These are phyloP conservation scores for Epichloe sp. DNA, from an alignment of 2,329 filamentous ascomycete genomes.

Conservation along the genomic window DNA sequence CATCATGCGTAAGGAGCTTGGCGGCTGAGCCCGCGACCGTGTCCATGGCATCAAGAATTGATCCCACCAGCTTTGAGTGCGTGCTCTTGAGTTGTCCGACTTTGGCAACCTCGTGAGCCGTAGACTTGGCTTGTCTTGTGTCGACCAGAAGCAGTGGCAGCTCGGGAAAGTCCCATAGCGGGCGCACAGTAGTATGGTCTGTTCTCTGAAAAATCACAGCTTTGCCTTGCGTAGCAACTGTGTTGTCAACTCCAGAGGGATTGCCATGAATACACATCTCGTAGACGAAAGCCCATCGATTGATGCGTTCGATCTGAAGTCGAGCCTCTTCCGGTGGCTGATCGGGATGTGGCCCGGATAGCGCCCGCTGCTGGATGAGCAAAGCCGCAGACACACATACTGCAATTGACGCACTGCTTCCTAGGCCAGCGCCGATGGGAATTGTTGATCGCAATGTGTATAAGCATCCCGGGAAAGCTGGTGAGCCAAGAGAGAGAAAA, in stretches of 20 bases:
- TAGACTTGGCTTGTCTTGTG: slow-evolving; percentile 78
- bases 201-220: slow-evolving; percentile 79
- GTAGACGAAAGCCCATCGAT: slow-evolving; percentile 92
- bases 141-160: slow-evolving; percentile 82
- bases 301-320: slow-evolving; percentile 85
- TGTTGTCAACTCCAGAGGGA: slow-evolving; percentile 94
- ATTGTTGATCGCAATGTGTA: slow-evolving; percentile 92
- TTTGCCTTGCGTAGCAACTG: slow-evolving; percentile 84
- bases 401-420: slow-evolving; percentile 86
- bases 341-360: slow-evolving; percentile 83
- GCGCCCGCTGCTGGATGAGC: slow-evolving; percentile 72
- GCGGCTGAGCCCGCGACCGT: slow-evolving; percentile 46
- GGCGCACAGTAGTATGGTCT: slow-evolving; percentile 61
- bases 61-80: slow-evolving; percentile 65
- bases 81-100: slow-evolving; percentile 58
- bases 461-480: slow-evolving; percentile 64
- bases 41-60: slow-evolving; percentile 78
- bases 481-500: slow-evolving; percentile 74
- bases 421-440: slow-evolving; percentile 80
- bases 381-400: slow-evolving; percentile 80
- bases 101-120: slow-evolving; percentile 73
- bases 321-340: slow-evolving; percentile 81
- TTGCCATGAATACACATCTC: slow-evolving; percentile 98
- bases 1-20: slow-evolving; percentile 41
- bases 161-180: slow-evolving; percentile 81